phyloP scores from a whole-genome alignment of 768 basidiomycete species.

The Neoboletus magnificus region DNA sequence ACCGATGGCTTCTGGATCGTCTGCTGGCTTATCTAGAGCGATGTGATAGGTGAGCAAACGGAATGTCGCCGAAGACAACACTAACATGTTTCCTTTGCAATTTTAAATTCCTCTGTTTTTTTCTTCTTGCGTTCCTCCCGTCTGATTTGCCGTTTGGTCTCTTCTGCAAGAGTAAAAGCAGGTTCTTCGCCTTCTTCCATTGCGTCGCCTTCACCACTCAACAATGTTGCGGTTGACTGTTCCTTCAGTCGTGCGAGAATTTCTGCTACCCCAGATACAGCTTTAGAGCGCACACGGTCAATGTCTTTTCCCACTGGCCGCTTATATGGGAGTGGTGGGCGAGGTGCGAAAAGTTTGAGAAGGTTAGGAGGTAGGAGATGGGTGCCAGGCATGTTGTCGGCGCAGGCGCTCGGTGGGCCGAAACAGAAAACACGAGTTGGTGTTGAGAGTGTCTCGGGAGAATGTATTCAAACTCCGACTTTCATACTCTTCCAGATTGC shows the following conservation, averaged over 20 bases:
- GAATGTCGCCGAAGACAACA: conserved; percentile 14
- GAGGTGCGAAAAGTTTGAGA: conserved; percentile 92
- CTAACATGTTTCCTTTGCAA: conserved; percentile 84
- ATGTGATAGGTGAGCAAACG: conserved; percentile 6
- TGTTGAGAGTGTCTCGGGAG: conserved; percentile 6
- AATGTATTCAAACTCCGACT: conserved; percentile 32
- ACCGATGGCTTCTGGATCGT: conserved; percentile 86
- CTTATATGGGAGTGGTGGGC: conserved; percentile 83
- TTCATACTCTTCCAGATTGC: conserved; percentile 3
- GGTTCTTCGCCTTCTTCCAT: conserved; percentile 89
- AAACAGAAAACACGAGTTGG: conserved; percentile 5
- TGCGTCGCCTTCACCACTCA: conserved; percentile 55
- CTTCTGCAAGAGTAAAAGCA: conserved; percentile 77
- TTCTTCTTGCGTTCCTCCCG: conserved; percentile 78
- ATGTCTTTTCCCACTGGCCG: conserved; percentile 85
- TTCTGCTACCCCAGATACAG: conserved; percentile 71
- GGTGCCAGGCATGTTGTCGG: conserved; percentile 55
- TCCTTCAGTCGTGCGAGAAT: conserved; percentile 75
- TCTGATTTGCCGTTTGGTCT: conserved; percentile 72
- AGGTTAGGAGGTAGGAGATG: conserved; percentile 94
- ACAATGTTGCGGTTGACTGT: conserved; percentile 64
- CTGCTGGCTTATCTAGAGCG: conserved; percentile 83
- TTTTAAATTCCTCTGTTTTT: conserved; percentile 70
- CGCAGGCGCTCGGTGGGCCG: neutral
- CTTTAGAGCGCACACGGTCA: conserved; percentile 64